Evolutionary conservation across 495 filamentous ascomycete genomes (phyloP).

Genomic region (Penicillium pancosmium): DNA sequence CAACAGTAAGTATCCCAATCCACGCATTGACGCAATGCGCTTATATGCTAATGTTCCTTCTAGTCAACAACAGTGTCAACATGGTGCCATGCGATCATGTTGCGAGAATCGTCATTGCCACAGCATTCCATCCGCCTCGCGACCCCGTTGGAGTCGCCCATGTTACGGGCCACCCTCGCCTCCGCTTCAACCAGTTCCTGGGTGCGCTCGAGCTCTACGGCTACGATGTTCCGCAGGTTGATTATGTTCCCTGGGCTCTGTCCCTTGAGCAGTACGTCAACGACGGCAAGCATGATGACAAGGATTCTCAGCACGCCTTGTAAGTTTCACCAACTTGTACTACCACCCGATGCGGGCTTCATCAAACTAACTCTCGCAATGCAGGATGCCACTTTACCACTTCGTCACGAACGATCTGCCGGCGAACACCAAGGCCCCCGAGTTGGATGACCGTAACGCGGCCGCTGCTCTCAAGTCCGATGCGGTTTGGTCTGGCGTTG

Average conservation of each 20-base stretch:
- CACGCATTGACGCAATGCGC: not conserved
- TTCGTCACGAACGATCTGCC: slow-evolving; percentile 82
- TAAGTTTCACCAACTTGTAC: slow-evolving; percentile 29
- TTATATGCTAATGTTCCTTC: not conserved
- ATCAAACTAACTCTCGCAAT: not conserved
- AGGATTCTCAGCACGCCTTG: slow-evolving; percentile 68
- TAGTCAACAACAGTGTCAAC: slow-evolving; percentile 83
- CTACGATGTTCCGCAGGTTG: slow-evolving; percentile 69
- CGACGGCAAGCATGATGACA: slow-evolving; percentile 57
- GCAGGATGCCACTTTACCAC: slow-evolving; percentile 79
- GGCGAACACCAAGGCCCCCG: slow-evolving; percentile 74
- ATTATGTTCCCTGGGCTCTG: slow-evolving; percentile 58
- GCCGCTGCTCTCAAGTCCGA: slow-evolving; percentile 63
- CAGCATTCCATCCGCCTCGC: slow-evolving; percentile 61
- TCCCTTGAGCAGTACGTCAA: slow-evolving; percentile 66
- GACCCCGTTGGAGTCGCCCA: slow-evolving; percentile 65
- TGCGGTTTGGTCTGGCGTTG: slow-evolving; percentile 62
- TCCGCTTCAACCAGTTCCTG: slow-evolving; percentile 79
- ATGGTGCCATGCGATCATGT: slow-evolving; percentile 88
- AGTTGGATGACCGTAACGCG: slow-evolving; percentile 78
- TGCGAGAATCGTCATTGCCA: slow-evolving; percentile 73
- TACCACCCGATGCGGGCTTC: slow-evolving; percentile 5
- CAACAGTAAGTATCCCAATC: slow-evolving; percentile 36
- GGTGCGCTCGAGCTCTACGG: slow-evolving; percentile 73
- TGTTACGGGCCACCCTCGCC: slow-evolving; percentile 77